Evolutionary conservation across 139 green algal genomes (phyloP).

Genomic region (Chlamydomonas sphaeroides): DNA sequence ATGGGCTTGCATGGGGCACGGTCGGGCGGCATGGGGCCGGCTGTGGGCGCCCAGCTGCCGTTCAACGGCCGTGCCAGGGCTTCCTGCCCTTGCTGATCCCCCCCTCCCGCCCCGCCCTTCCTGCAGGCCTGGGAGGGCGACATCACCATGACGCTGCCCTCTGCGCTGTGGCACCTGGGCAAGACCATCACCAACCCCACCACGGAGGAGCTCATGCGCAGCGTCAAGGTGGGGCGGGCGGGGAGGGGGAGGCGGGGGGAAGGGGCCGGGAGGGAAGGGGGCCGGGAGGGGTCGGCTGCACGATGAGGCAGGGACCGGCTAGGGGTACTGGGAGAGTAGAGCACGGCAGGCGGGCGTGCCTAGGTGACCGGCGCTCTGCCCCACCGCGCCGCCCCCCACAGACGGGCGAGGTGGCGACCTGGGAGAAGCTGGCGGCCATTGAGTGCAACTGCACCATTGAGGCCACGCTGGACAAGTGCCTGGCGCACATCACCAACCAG

Average conservation of each 20-base stretch:
- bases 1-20: too few species aligned
- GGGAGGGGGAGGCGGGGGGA: too few species aligned
- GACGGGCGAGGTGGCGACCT: constrained; percentile 82
- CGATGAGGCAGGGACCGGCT: too few species aligned
- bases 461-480: constrained; percentile 85
- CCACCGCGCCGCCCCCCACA: too few species aligned
- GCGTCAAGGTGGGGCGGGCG: constrained; percentile 44
- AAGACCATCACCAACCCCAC: constrained; percentile 85
- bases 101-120: too few species aligned
- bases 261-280: too few species aligned
- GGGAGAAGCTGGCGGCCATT: constrained; percentile 89
- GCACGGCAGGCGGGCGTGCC: too few species aligned
- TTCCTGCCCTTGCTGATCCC: not conserved
- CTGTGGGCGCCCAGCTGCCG: too few species aligned
- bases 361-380: too few species aligned
- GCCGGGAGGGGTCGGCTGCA: too few species aligned
- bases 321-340: too few species aligned
- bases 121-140: constrained; percentile 95
- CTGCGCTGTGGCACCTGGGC: constrained; percentile 67
- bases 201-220: constrained; percentile 59
- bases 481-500: constrained; percentile 68
- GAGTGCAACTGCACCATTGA: constrained; percentile 93
- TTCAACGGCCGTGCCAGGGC: not conserved
- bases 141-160: constrained; percentile 89
- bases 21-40: not conserved